These are phyloP conservation scores for Pseudopediastrum boryanum DNA, from an alignment of 139 green algal species.

Conservation along the genomic window DNA sequence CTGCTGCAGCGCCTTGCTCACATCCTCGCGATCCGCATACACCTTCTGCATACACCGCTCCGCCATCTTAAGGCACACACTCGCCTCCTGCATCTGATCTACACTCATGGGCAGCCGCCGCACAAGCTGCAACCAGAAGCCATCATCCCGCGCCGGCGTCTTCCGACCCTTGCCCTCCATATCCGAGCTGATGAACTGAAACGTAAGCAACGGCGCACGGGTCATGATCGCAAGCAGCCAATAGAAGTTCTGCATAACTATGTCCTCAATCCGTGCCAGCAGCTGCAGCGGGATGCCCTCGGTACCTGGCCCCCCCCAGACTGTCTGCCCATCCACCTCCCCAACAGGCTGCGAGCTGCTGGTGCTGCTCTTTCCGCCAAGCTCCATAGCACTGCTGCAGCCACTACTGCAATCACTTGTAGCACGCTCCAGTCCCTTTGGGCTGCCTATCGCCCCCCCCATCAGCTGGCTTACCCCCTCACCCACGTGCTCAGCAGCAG, in stretches of 20 bases:
- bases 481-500: no score
- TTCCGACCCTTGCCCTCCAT: background rate
- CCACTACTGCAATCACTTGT: no score
- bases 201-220: constrained; percentile 14
- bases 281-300: constrained; percentile 13
- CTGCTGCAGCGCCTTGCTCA: background rate
- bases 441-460: no score
- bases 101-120: background rate
- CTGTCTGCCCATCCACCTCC: no score
- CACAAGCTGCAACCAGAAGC: constrained; percentile 2
- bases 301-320: no score
- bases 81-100: constrained; percentile 26
- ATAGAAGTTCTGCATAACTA: constrained; percentile 34
- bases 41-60: constrained; percentile 33
- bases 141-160: constrained; percentile 8
- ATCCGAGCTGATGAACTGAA: constrained; percentile 32
- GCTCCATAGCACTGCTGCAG: background rate
- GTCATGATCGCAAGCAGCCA: constrained; percentile 38
- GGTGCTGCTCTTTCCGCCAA: background rate
- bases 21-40: constrained; percentile 25
- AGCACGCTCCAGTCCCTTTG: no score
- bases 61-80: constrained; percentile 19
- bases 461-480: no score
- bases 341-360: no score
- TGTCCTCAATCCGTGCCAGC: constrained; percentile 12